These are phyloP conservation scores for Dryas drummondii DNA, from an alignment of 306 rosid genomes.

Conservation along the genomic window DNA sequence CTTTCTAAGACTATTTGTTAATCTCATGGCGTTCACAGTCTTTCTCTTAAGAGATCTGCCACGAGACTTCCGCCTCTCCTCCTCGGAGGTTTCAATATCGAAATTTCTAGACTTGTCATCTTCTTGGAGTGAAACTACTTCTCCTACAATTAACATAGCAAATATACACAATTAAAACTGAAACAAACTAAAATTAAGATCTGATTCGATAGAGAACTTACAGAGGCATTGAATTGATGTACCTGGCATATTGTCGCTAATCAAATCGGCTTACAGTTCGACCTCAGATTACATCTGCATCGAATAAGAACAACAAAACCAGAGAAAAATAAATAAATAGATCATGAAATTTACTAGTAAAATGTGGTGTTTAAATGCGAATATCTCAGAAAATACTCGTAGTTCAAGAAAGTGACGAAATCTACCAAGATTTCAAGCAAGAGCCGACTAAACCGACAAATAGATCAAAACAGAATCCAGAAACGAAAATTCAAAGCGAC, in stretches of 20 bases:
- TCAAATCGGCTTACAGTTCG: conserved; percentile 15
- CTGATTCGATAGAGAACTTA: neutral
- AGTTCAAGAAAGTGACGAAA: conserved; percentile 21
- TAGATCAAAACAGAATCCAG: conserved; percentile 16
- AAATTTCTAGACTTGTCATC: conserved; percentile 51
- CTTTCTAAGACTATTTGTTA: conserved; percentile 59
- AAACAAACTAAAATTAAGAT: neutral
- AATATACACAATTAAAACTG: neutral
- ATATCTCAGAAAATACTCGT: conserved; percentile 4
- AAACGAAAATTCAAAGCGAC: conserved; percentile 11
- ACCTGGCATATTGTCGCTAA: conserved; percentile 65
- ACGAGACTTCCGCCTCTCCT: conserved; percentile 71
- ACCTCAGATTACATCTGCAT: conserved; percentile 48
- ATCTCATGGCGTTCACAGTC: conserved; percentile 57
- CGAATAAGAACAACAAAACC: conserved; percentile 21
- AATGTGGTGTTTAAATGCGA: neutral
- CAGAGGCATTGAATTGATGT: neutral
- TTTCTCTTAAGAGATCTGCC: conserved; percentile 74
- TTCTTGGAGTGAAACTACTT: conserved; percentile 48
- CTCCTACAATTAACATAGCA: conserved; percentile 39
- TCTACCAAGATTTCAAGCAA: conserved; percentile 22
- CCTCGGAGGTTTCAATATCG: conserved; percentile 77
- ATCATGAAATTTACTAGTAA: neutral
- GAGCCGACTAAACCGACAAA: neutral
- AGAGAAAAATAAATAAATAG: neutral